Evolutionary conservation across 805 yeast genomes (phyloP).

Genomic region (Starmerella gropengiesseri): DNA sequence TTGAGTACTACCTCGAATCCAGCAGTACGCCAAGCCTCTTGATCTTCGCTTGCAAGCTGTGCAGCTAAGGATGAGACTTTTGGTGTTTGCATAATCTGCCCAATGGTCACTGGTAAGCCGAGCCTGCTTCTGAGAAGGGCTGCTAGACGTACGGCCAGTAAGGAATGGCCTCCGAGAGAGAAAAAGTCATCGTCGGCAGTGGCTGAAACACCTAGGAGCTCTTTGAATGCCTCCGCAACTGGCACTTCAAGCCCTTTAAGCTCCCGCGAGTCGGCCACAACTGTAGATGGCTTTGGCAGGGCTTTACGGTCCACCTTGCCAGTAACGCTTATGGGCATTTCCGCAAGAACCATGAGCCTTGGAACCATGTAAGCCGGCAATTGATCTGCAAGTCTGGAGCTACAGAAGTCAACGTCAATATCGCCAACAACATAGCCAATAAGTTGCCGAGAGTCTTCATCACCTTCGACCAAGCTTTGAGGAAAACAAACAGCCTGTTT

Average conservation of each 20-base stretch:
- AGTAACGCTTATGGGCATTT: slow-evolving; percentile 86
- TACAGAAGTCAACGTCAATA: neutral
- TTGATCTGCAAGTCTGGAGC: neutral
- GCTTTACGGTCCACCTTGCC: slow-evolving; percentile 97
- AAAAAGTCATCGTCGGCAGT: slow-evolving; percentile 62
- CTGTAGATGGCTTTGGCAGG: slow-evolving; percentile 29
- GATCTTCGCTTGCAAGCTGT: slow-evolving; percentile 1
- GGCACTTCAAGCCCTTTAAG: slow-evolving; percentile 6
- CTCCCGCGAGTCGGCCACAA: neutral
- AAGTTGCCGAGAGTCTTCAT: slow-evolving; percentile 14
- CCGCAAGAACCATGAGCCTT: slow-evolving; percentile 71
- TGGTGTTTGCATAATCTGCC: slow-evolving; percentile 17
- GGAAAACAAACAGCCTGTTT: slow-evolving; percentile 12
- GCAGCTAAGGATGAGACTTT: slow-evolving; percentile 9
- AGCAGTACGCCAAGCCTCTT: slow-evolving; percentile 8
- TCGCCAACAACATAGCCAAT: slow-evolving; percentile 12
- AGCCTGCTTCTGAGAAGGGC: slow-evolving; percentile 6
- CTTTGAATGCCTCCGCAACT: slow-evolving; percentile 8
- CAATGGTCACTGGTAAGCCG: slow-evolving; percentile 14
- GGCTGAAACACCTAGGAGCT: slow-evolving; percentile 3
- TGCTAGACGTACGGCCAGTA: slow-evolving; percentile 44
- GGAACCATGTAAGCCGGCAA: slow-evolving; percentile 85
- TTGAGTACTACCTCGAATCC: slow-evolving; percentile 12
- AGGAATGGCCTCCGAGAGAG: slow-evolving; percentile 94
- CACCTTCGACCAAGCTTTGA: slow-evolving; percentile 2